These are phyloP conservation scores for Lumnitzera littorea DNA, from an alignment of 345 rosid species.

Conservation along the genomic window DNA sequence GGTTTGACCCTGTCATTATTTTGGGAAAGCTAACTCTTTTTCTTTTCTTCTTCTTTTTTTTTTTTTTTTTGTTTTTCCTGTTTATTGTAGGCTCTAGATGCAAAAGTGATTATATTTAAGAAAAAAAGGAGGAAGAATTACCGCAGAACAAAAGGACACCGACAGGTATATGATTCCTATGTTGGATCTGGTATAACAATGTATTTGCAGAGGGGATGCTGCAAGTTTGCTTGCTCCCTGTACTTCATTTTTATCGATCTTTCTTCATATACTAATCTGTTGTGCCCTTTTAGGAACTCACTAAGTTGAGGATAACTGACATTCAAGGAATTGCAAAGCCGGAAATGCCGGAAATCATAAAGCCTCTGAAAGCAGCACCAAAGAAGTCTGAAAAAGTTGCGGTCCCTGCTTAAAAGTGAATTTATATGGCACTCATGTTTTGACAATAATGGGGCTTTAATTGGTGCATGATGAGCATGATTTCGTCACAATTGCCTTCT, in stretches of 20 bases:
- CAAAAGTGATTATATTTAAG: constrained; percentile 86
- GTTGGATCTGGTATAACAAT: too few species aligned
- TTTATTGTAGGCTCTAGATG: constrained; percentile 73
- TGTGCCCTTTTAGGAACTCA: constrained; percentile 59
- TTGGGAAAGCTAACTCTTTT: constrained; percentile 2
- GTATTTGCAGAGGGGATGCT: constrained; percentile 3
- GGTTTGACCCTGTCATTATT: background rate
- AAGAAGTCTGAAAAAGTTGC: constrained; percentile 47
- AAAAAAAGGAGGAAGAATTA: constrained; percentile 76
- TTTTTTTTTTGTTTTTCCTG: background rate
- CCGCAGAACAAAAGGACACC: constrained; percentile 17
- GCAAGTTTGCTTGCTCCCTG: background rate
- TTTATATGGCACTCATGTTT: too few species aligned
- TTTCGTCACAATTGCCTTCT: too few species aligned
- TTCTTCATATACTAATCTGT: constrained; percentile 3
- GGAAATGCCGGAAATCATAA: constrained; percentile 24
- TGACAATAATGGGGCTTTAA: too few species aligned
- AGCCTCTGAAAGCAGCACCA: constrained; percentile 27
- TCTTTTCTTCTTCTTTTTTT: background rate
- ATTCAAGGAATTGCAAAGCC: constrained; percentile 87
- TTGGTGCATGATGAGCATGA: too few species aligned
- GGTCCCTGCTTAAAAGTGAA: constrained; percentile 37
- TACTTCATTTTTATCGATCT: background rate
- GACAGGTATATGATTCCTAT: constrained; percentile 6
- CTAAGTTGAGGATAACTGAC: constrained; percentile 85